phyloP scores from a whole-genome alignment of 306 rosid species.

The Cyamopsis tetragonoloba region DNA sequence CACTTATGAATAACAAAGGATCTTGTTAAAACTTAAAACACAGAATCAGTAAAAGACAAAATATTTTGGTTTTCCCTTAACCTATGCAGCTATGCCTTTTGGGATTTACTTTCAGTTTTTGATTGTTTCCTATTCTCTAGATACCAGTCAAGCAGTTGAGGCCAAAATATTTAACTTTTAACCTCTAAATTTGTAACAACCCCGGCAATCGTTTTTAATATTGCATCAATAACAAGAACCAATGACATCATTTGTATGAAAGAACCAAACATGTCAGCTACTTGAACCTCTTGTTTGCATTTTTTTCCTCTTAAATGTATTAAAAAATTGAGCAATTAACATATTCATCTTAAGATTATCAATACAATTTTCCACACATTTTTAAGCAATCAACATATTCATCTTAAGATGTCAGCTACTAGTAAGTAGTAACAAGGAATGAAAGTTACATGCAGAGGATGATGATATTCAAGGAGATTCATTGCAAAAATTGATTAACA shows the following conservation, averaged over 20 bases:
- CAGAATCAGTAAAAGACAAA: background rate
- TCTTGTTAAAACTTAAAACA: slow-evolving; percentile 7
- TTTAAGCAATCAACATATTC: background rate
- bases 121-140: background rate
- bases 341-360: too few species aligned
- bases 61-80: background rate
- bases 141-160: slow-evolving; percentile 1
- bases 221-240: slow-evolving; percentile 1
- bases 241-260: background rate
- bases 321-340: background rate
- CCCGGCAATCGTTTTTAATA: background rate
- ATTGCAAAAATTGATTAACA: background rate
- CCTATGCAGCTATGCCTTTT: slow-evolving; percentile 9
- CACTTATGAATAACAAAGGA: slow-evolving; percentile 1
- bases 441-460: background rate
- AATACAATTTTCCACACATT: background rate
- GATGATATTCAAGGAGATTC: background rate
- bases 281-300: background rate
- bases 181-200: background rate
- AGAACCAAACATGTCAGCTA: background rate
- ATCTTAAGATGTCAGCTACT: background rate
- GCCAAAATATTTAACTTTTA: slow-evolving; percentile 8
- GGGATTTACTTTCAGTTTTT: background rate
- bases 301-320: slow-evolving; percentile 3
- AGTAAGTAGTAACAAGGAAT: background rate